Base-by-base conservation (phyloP, 2,329 filamentous ascomycete genomes). In the Chaetomium olivaceum region DNA sequence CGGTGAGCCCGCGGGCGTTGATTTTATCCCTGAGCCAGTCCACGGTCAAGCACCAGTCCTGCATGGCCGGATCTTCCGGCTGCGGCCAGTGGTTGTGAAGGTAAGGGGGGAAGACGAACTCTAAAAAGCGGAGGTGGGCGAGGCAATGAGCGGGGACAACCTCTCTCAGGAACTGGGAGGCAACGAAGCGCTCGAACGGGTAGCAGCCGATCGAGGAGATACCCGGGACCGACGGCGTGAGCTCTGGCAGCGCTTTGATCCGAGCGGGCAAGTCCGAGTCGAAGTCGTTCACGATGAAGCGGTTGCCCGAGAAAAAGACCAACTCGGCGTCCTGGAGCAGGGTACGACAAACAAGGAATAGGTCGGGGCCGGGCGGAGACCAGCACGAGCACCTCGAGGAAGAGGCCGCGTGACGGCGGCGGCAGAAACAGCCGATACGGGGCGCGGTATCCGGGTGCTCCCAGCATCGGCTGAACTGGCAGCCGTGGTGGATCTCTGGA, bases 361-460 rank as follows among this genome's bases (percentile, higher is more conserved):
- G 48, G 50, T 2, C 9, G 29, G n/a, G n/a, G n/a, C 59, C 50
- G n/a, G 50, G 59, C 16, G 29, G 58, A 3, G 29, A 19, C 60
- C 60, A 62, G n/a, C 60, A 62, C n/a, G 1, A n/a, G 25, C 33
- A 62, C 12, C 25, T 31, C 8, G 25, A 6, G 19, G 60, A 62
- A n/a, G 36, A 62, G 19, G 61, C 27, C 21, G 39, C 27, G 25
- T 63, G 61, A 27, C 14, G 52, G 14, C 25, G 36, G 19, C 52
- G 54, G 43, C 54, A 58, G 43, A 63, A 58, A 51, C 61, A 63
- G 52, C 52, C 58, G 31, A 21, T 43, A 3, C 6, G 21, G n/a
- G 6, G 31, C 25, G 3, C 12, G 31, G 9, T 11, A 25, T 29
- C 14, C 14, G 31, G 31, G 31, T 31, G 11, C 23, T 23, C 16